Base-by-base conservation (phyloP, 371 early-diverging fungal species). In the Amoeboaphelidium occidentale region DNA sequence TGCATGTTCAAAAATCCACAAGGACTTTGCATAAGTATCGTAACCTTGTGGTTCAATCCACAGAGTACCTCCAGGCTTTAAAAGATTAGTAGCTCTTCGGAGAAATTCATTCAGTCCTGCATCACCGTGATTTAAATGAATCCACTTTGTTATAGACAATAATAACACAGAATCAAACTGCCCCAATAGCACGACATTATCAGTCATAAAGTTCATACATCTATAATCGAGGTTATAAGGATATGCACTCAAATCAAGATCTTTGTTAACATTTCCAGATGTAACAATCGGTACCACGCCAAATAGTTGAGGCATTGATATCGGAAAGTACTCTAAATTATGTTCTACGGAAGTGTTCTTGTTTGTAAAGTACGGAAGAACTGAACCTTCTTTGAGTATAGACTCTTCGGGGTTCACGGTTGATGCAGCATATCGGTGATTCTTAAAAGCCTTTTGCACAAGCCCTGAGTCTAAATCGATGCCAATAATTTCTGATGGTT, bases 101-200 rank as follows among this genome's bases (percentile, higher is more conserved):
- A 87, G 81, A 45, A 87, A 78, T 2, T 46, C 47, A 46, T 69
- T 66, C n/a, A 87, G 46, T 2, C 81, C 84, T 2, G 63, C 62
- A 56, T 87, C 88, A 0, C 83, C 84, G 25, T 64, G 56, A 51
- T 81, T 69, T 22, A 88, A 56, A 47, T 86, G 87, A 39, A 86
- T 75, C 84, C 84, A 84, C 56, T 84, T 86, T 2, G 78, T 78
- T 14, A 86, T 6, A 44, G 21, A 20, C 39, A 32, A 10, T 6
- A 17, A 6, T 17, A 32, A 17, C 17, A 32, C 39, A 6, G 39
- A 10, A n/a, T n/a, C n/a, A n/a, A n/a, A n/a, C n/a, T n/a, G n/a
- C n/a, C n/a, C n/a, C n/a, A n/a, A n/a, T n/a, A n/a, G n/a, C n/a
- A n/a, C n/a, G n/a, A n/a, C n/a, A n/a, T n/a, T n/a, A n/a, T n/a